Conservation (phyloP, 2,329 filamentous ascomycete species). For the Hymenoscyphus fraxineus region DNA sequence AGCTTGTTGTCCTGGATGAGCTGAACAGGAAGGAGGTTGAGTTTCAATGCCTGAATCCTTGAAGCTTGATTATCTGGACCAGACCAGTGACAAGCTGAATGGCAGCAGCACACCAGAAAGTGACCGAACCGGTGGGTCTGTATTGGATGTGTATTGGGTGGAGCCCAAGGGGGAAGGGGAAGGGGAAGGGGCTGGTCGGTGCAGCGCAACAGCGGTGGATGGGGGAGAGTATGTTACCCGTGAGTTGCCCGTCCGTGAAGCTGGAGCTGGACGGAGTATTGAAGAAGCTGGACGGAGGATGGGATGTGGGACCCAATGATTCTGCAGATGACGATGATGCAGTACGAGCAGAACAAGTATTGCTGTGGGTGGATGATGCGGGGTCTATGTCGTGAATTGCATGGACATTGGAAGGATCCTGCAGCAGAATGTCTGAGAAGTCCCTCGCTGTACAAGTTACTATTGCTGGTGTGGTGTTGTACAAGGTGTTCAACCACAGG, state of each 20-base stretch:
- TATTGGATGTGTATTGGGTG: neutral
- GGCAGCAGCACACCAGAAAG: neutral
- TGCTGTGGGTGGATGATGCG: neutral
- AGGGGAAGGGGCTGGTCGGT: slow-evolving; percentile 35
- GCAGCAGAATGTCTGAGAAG: neutral
- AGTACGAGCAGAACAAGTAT: neutral
- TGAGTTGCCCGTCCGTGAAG: slow-evolving; percentile 57
- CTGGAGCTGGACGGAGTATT: neutral
- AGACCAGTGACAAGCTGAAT: neutral
- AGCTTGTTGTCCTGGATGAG: neutral
- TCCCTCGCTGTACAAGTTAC: neutral
- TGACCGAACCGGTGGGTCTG: slow-evolving; percentile 1
- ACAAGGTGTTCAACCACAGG: neutral
- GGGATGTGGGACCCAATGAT: neutral
- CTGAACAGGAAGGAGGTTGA: neutral
- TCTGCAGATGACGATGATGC: neutral
- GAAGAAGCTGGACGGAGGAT: neutral
- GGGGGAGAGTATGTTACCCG: slow-evolving; percentile 66
- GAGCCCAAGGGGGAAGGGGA: neutral
- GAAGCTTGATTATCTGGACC: neutral
- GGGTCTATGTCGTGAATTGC: neutral
- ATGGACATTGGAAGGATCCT: neutral
- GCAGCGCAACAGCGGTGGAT: slow-evolving; percentile 57
- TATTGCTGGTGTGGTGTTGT: neutral
- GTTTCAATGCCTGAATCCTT: neutral